Percentiles rank a stretch among this genome's conserved stretches.
Evolutionary conservation across 2,329 filamentous ascomycete genomes (phyloP).

Genomic region (Tympanopsis confertula): DNA sequence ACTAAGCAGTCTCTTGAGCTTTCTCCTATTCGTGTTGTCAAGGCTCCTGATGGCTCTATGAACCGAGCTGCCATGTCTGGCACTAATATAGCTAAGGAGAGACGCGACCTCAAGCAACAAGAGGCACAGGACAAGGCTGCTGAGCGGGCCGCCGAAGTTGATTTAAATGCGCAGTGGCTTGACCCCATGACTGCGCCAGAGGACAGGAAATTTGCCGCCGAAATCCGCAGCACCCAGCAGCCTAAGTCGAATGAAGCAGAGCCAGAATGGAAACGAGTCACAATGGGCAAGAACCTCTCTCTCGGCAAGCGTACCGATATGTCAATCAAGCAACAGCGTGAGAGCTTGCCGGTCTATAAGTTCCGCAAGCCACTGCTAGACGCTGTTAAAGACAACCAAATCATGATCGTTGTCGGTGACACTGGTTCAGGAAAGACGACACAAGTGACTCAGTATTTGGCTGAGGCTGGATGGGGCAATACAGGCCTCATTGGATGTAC

Average conservation of each 20-base stretch:
- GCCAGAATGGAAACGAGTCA: conserved; percentile 85
- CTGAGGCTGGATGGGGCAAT: conserved; percentile 81
- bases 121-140: conserved; percentile 66
- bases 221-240: conserved; percentile 58
- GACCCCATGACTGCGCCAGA: conserved; percentile 88
- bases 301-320: conserved; percentile 79
- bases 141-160: conserved; percentile 68
- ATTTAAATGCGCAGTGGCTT: conserved; percentile 85
- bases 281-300: conserved; percentile 67
- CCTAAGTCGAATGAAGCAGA: conserved; percentile 53
- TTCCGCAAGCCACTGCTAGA: conserved; percentile 82
- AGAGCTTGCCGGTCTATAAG: conserved; percentile 76
- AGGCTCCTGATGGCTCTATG: conserved; percentile 94
- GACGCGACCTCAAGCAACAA: conserved; percentile 77
- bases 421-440: conserved; percentile 97
- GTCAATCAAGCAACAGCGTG: conserved; percentile 89
- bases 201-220: conserved; percentile 77
- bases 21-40: conserved; percentile 90
- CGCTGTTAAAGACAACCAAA: conserved; percentile 75
- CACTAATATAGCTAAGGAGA: conserved; percentile 75
- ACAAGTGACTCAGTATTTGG: conserved; percentile 87
- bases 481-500: conserved; percentile 89
- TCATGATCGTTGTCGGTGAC: conserved; percentile 92
- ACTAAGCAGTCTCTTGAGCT: conserved; percentile 92
- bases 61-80: conserved; percentile 94